Conservation (phyloP, 495 filamentous ascomycete species). For the Xylaria cubensis region DNA sequence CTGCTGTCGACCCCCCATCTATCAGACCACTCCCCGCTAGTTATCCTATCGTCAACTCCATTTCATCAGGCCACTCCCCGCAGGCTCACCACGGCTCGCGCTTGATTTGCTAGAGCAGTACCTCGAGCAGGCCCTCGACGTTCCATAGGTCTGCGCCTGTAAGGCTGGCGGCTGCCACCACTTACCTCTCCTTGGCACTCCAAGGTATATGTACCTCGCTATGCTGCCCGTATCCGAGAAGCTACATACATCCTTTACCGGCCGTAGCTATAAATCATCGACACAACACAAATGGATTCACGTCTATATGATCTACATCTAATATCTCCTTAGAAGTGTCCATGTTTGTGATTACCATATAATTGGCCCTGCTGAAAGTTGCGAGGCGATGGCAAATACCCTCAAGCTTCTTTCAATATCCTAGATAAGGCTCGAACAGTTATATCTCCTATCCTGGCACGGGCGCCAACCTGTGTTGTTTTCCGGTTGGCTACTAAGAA, state of each 20-base stretch:
- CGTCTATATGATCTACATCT: not conserved
- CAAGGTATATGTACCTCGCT: slow-evolving; percentile 23
- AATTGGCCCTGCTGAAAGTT: no score
- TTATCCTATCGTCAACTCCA: slow-evolving; percentile 16
- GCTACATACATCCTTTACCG: not conserved
- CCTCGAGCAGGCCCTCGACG: not conserved
- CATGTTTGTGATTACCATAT: not conserved
- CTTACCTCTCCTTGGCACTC: not conserved
- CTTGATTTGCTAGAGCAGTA: slow-evolving; percentile 13
- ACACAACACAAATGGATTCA: not conserved
- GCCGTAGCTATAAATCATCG: not conserved
- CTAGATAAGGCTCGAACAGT: not conserved
- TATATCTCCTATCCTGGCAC: not conserved
- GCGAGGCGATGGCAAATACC: not conserved
- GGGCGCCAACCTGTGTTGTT: not conserved
- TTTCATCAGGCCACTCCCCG: slow-evolving; percentile 28
- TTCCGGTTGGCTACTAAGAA: not conserved
- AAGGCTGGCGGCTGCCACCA: slow-evolving; percentile 15
- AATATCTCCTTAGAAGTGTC: not conserved
- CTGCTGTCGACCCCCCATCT: not conserved
- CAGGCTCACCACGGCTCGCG: slow-evolving; percentile 15
- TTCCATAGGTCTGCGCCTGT: not conserved
- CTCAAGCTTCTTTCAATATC: not conserved
- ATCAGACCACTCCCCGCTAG: slow-evolving; percentile 24
- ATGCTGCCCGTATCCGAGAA: not conserved